Base-by-base conservation (phyloP, 2,329 filamentous ascomycete genomes). In the Pseudocercospora eumusae region DNA sequence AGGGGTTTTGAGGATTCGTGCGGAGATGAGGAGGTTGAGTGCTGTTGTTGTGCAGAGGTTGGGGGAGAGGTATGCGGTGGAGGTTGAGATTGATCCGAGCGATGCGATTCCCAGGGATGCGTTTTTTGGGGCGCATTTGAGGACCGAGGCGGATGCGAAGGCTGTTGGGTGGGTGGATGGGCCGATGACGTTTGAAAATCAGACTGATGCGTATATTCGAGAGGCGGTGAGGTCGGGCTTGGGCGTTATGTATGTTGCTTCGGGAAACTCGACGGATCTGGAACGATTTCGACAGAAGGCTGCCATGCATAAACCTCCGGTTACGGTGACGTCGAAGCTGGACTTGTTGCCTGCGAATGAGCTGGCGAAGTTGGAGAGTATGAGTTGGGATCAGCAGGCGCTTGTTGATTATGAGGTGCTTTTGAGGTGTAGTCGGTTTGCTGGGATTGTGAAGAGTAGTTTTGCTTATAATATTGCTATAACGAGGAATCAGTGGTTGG, bases 371-470 rank as follows among this genome's bases (percentile, higher is more conserved):
- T 71, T 83, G 4, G 60, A 72, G 11, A 61, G 62, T 20, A 68
- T 84, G 40, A 77, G 71, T 20, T 82, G 78, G 77, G 81, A 83
- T 68, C 81, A 84, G 71, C 78, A 79, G 60, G 78, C 77, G 2
- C 71, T 83, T 20, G 77, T 83, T 6, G 82, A 84, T 69, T 83
- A 80, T 70, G 79, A 83, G 65, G 76, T 84, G 3, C 71, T 83
- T 66, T 70, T 78, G 56, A 73, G 79, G 25, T 77, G 78, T 20
- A 77, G 75, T 10, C 70, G 77, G 18, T 78, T 83, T 61, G 75
- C 76, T 0, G 82, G 82, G 0, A 72, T 79, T 9, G 76, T 78
- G 8, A 77, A 77, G 68, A 81, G 78, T 60, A 76, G 74, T 62
- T 82, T 83, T 57, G 76, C 77, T 13, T 83, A 80, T 76, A 80